These are phyloP conservation scores for Trichomonas tenax DNA, from an alignment of 208 protist genomes.

Conservation along the genomic window DNA sequence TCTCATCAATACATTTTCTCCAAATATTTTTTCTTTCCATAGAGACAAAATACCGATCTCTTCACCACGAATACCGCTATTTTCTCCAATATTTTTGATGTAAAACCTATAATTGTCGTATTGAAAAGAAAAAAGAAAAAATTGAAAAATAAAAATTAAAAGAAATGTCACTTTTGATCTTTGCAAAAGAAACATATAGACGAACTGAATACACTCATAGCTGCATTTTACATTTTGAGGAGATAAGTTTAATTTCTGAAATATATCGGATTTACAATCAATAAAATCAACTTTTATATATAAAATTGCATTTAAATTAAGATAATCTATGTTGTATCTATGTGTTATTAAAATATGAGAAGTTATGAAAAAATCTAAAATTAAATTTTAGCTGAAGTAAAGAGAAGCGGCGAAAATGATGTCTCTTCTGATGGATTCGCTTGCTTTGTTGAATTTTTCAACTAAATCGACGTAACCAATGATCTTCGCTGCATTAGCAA, in stretches of 20 bases:
- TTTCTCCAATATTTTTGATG: neutral
- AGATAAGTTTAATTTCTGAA: too few relatives aligned
- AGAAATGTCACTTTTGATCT: neutral
- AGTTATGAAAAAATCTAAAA: too few relatives aligned
- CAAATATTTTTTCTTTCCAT: neutral
- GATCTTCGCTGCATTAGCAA: constrained; percentile 68
- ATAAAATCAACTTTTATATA: too few relatives aligned
- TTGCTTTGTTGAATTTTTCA: constrained; percentile 81
- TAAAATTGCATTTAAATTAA: too few relatives aligned
- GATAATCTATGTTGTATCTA: too few relatives aligned
- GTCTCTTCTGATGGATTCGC: constrained; percentile 84
- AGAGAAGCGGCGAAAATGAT: constrained; percentile 95
- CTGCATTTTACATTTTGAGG: too few relatives aligned
- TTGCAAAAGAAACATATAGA: too few relatives aligned
- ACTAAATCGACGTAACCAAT: constrained; percentile 93
- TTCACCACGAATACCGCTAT: neutral
- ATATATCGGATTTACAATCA: too few relatives aligned
- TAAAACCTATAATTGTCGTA: neutral
- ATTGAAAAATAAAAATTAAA: neutral
- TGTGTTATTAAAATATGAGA: too few relatives aligned
- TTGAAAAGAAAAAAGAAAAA: neutral
- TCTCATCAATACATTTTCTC: neutral
- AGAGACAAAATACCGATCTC: neutral
- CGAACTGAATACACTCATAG: too few relatives aligned
- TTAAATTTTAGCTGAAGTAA: constrained; percentile 49